A percentile compares a stretch with the other conserved stretches of the same genome.
Conservation (phyloP, 2,329 filamentous ascomycete species). For the Curvularia hawaiiensis region DNA sequence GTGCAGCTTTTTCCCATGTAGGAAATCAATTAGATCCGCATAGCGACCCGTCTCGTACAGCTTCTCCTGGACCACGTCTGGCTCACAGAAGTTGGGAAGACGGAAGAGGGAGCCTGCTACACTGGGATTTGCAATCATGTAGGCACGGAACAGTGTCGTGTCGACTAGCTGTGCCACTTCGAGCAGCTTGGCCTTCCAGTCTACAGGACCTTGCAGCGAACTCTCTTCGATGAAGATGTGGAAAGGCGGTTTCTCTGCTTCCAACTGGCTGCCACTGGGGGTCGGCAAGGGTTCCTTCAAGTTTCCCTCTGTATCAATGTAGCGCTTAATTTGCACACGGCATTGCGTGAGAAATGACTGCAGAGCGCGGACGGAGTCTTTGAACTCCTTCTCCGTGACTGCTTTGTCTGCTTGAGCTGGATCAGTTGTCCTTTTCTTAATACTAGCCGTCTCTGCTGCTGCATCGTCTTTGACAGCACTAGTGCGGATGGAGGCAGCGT, state of each 20-base stretch:
- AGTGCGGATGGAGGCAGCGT: conserved; percentile 60
- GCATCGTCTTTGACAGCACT: conserved; percentile 62
- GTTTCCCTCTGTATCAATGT: conserved; percentile 63
- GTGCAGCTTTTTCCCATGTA: conserved; percentile 94
- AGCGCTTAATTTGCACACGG: conserved; percentile 67
- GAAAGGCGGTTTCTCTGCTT: conserved; percentile 50
- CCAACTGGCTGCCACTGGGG: conserved; percentile 45
- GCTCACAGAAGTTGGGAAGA: conserved; percentile 96
- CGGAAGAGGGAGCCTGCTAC: conserved; percentile 90
- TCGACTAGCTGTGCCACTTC: conserved; percentile 85
- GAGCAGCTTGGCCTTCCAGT: conserved; percentile 73
- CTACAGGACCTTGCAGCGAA: conserved; percentile 45
- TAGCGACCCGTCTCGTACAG: conserved; percentile 87
- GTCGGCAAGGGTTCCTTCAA: conserved; percentile 63
- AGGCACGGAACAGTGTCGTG: conserved; percentile 90
- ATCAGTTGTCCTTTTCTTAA: conserved; percentile 55
- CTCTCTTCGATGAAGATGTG: conserved; percentile 48
- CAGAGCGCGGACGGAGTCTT: conserved; percentile 78
- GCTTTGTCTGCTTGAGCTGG: conserved; percentile 56
- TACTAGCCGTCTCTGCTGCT: conserved; percentile 63
- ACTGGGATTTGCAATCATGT: conserved; percentile 89
- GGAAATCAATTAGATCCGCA: conserved; percentile 95
- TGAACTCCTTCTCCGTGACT: conserved; percentile 77
- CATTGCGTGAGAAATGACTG: conserved; percentile 89
- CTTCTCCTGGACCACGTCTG: conserved; percentile 91